Base-by-base conservation (phyloP, 176 grass and related monocot genomes). In the Juncus inflexus region DNA sequence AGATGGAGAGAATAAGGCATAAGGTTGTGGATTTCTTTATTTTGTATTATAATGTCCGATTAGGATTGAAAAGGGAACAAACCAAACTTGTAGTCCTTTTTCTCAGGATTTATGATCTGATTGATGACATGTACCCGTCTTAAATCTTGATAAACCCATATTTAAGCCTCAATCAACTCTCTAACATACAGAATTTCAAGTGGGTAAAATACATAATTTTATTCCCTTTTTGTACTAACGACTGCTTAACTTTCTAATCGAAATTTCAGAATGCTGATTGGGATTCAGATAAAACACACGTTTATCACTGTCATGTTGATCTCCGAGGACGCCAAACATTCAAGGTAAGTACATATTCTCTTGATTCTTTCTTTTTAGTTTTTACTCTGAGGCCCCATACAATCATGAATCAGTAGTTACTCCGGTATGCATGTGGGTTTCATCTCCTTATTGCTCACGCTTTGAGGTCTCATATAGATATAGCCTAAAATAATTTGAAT, bases 261-360 rank as follows among this genome's bases (percentile, higher is more conserved):
- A 69, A 43, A 52, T 66, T 55, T 76, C 70, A 95, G 85, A 78
- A 78, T 72, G 65, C 83, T 63, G 74, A 86, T 77, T 90, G 70
- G 67, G 75, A 90, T 15, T 62, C 77, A 28, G 40, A 35, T 11
- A 84, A 63, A 65, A 66, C 80, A 60, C 72, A 72, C 65, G 59
- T 86, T 3, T 95, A 84, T 52, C 79, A 86, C 37, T 95, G 86
- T 69, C 76, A 57, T 74, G 68, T 95, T 12, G 86, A 84, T 77
- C 66, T 84, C 68, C 59, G 42, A 37, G 72, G 68, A 68, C 38
- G 79, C 19, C 14, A 8, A 14, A 15, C 47, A 65, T 84, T 95
- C 70, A 90, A 90, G 86, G 90, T 28, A 28, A 28, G 19, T 28
- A 28, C 19, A 28, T 28, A 28, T 28, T 28, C 19, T 36, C 38